Conservation (phyloP, 2,329 filamentous ascomycete genomes). For the Corynespora cassiicola region DNA sequence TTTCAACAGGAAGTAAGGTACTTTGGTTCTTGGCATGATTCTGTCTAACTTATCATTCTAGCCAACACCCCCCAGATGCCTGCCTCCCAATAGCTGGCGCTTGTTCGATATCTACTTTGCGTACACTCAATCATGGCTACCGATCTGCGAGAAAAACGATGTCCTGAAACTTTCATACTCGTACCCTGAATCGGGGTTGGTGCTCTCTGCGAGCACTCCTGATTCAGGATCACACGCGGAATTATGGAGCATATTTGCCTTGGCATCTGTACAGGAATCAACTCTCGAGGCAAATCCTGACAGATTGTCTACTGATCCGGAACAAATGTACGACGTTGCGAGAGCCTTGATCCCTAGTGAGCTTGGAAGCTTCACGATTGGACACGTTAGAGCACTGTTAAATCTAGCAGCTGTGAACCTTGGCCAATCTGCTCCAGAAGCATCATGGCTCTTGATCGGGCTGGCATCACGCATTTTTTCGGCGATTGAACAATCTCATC, state of each 20-base stretch:
- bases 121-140: conserved; percentile 79
- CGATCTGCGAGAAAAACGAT: conserved; percentile 72
- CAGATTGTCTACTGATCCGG: conserved; percentile 13
- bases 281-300: conserved; percentile 11
- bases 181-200: conserved; percentile 55
- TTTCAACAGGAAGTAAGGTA: too few species aligned
- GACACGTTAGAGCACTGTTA: conserved; percentile 51
- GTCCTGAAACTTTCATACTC: conserved; percentile 65
- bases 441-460: conserved; percentile 71
- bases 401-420: conserved; percentile 68
- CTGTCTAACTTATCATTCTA: too few species aligned
- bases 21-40: too few species aligned
- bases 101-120: conserved; percentile 77
- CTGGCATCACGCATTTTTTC: conserved; percentile 65
- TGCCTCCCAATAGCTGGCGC: conserved; percentile 63
- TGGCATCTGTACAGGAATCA: conserved; percentile 43
- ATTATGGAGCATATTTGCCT: conserved; percentile 53
- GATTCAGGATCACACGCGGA: conserved; percentile 50
- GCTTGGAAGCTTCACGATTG: conserved; percentile 40
- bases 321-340: conserved; percentile 33
- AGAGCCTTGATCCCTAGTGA: conserved; percentile 39
- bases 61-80: conserved; percentile 16
- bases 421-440: conserved; percentile 61
- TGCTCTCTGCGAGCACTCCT: conserved; percentile 24
- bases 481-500: conserved; percentile 45